Conservation (phyloP, 768 basidiomycete species). For the Boletus vermiculosoides region DNA sequence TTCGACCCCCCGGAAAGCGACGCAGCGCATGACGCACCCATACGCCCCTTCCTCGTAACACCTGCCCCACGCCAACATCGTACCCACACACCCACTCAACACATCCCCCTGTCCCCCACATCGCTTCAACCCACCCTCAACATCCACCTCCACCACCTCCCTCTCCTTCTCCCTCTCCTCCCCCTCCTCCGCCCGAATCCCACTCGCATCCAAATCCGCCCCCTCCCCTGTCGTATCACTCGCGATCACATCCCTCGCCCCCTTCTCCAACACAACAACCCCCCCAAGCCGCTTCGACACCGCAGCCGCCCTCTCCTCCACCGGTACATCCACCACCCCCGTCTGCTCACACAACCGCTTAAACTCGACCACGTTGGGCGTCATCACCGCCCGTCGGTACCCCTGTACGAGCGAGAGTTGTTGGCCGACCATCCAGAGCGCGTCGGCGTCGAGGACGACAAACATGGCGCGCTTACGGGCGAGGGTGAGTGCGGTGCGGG, state of each 20-base stretch:
- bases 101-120: slow-evolving; percentile 98
- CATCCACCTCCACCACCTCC: slow-evolving; percentile 61
- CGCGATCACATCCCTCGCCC: slow-evolving; percentile 76
- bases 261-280: slow-evolving; percentile 90
- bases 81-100: slow-evolving; percentile 81
- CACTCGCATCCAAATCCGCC: slow-evolving; percentile 45
- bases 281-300: slow-evolving; percentile 80
- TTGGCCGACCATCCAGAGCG: slow-evolving; percentile 77
- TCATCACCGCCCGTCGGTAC: slow-evolving; percentile 84
- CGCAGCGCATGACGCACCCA: slow-evolving; percentile 45
- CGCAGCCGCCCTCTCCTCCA: slow-evolving; percentile 57
- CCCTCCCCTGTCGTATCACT: slow-evolving; percentile 63
- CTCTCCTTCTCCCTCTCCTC: slow-evolving; percentile 49
- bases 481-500: slow-evolving; percentile 69
- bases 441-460: slow-evolving; percentile 93
- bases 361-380: slow-evolving; percentile 95
- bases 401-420: slow-evolving; percentile 75
- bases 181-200: slow-evolving; percentile 40
- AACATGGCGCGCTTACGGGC: slow-evolving; percentile 79
- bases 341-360: slow-evolving; percentile 74
- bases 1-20: not conserved
- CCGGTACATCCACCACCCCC: slow-evolving; percentile 47
- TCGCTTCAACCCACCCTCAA: slow-evolving; percentile 81
- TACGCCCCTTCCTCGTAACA: slow-evolving; percentile 86
- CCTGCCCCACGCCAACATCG: slow-evolving; percentile 93